These are phyloP conservation scores for Danielia oregonensis DNA, from an alignment of 805 yeast species.

Conservation along the genomic window DNA sequence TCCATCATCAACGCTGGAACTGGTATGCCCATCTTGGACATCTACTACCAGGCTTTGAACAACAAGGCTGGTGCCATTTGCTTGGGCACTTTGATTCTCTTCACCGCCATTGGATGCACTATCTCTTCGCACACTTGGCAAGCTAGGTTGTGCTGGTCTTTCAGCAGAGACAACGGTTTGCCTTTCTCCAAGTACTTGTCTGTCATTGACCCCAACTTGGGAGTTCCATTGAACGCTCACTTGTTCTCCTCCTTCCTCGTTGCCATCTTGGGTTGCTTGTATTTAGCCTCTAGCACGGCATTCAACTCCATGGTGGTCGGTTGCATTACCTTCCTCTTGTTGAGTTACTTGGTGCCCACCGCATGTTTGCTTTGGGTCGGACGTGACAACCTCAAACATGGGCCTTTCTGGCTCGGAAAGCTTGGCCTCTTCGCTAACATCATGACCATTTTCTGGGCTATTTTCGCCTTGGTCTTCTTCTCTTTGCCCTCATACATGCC, in stretches of 20 bases:
- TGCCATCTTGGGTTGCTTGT: conserved; percentile 34
- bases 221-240: conserved; percentile 40
- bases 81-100: conserved; percentile 31
- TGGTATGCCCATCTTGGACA: conserved; percentile 40
- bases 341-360: conserved; percentile 36
- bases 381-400: conserved; percentile 35
- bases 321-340: conserved; percentile 36
- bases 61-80: conserved; percentile 34
- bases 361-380: conserved; percentile 33
- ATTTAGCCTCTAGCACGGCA: conserved; percentile 36
- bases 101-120: conserved; percentile 37
- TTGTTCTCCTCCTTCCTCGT: conserved; percentile 31
- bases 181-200: conserved; percentile 38
- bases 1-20: conserved; percentile 25
- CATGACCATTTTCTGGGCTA: conserved; percentile 30
- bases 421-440: conserved; percentile 32
- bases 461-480: conserved; percentile 36
- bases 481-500: conserved; percentile 35
- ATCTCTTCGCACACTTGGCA: conserved; percentile 42
- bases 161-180: conserved; percentile 41
- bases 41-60: conserved; percentile 35
- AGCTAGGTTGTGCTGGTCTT: conserved; percentile 42
- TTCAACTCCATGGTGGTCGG: conserved; percentile 38
- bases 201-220: conserved; percentile 34
- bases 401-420: conserved; percentile 41